These are phyloP conservation scores for Exophiala oligosperma DNA, from an alignment of 2,329 filamentous ascomycete species.

Conservation along the genomic window DNA sequence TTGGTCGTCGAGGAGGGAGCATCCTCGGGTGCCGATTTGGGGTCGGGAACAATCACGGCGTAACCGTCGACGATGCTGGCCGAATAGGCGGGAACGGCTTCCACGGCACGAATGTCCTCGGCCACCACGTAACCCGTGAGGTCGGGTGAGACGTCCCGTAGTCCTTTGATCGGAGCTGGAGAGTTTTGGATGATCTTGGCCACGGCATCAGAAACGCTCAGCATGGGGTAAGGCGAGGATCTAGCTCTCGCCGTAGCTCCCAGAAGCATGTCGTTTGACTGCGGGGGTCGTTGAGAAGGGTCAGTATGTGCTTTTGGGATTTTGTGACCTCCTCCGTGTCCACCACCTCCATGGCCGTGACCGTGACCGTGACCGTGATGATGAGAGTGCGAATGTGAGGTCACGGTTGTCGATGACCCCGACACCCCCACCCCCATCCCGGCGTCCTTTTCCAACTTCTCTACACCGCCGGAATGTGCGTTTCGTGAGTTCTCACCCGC, in stretches of 20 bases:
- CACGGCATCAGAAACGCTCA: slow-evolving; percentile 80
- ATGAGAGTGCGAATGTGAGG: slow-evolving; percentile 26
- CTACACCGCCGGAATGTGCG: slow-evolving; percentile 77
- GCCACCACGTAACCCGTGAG: slow-evolving; percentile 79
- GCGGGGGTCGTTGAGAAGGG: slow-evolving; percentile 55
- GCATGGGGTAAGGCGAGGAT: slow-evolving; percentile 88
- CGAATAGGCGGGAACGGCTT: slow-evolving; percentile 87
- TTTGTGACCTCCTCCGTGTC: slow-evolving; percentile 59
- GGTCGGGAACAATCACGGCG: slow-evolving; percentile 67
- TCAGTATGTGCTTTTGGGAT: slow-evolving; percentile 72
- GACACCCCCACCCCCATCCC: slow-evolving; percentile 51
- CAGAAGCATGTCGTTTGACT: slow-evolving; percentile 60
- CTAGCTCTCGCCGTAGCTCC: slow-evolving; percentile 70
- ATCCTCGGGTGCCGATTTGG: not conserved
- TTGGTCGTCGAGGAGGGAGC: slow-evolving; percentile 54
- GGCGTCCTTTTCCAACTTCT: slow-evolving; percentile 81
- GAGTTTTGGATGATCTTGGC: slow-evolving; percentile 70
- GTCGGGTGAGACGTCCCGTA: slow-evolving; percentile 58
- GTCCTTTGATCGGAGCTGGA: slow-evolving; percentile 60
- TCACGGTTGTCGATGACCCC: slow-evolving; percentile 6
- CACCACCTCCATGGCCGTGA: slow-evolving; percentile 61
- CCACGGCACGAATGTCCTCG: slow-evolving; percentile 74
- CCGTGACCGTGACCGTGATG: slow-evolving; percentile 49
- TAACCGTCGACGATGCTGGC: slow-evolving; percentile 98
- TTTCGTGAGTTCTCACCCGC: slow-evolving; percentile 77